phyloP scores from a whole-genome alignment of 306 rosid genomes.

The Ceratonia siliqua region DNA sequence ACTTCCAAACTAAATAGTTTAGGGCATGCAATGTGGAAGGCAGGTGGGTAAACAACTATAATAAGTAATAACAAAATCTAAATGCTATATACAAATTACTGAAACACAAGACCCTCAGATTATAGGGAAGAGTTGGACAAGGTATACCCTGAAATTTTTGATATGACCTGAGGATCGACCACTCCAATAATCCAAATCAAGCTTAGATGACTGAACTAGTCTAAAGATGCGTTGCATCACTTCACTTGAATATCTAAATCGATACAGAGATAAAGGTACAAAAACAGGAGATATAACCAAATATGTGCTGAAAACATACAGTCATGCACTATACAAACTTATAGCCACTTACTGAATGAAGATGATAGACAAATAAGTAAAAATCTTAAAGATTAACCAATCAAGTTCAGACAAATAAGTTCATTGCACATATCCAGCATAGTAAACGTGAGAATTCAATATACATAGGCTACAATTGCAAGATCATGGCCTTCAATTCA shows the following conservation, averaged over 20 bases:
- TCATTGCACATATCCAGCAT: background rate
- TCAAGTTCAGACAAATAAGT: background rate
- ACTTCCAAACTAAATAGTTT: background rate
- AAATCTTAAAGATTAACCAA: conserved; percentile 3
- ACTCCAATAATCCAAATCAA: background rate
- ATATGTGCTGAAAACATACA: conserved; percentile 5
- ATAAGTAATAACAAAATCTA: background rate
- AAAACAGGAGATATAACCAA: background rate
- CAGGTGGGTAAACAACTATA: too few relatives aligned
- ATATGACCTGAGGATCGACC: conserved; percentile 12
- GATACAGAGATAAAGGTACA: too few relatives aligned
- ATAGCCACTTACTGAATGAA: background rate
- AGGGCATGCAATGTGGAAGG: background rate
- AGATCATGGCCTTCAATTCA: background rate
- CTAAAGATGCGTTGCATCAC: background rate
- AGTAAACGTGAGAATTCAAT: background rate
- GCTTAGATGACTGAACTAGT: background rate
- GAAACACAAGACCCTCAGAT: background rate
- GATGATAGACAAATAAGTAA: background rate
- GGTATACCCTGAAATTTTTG: background rate
- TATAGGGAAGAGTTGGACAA: background rate
- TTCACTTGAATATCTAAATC: too few relatives aligned
- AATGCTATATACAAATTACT: background rate
- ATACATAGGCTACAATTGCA: background rate
- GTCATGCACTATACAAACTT: background rate